Evolutionary conservation across 2,329 filamentous ascomycete genomes (phyloP), one percentile per base, ranked within the genome.

Genomic region (Arthrobotrys sphaeroides): DNA sequence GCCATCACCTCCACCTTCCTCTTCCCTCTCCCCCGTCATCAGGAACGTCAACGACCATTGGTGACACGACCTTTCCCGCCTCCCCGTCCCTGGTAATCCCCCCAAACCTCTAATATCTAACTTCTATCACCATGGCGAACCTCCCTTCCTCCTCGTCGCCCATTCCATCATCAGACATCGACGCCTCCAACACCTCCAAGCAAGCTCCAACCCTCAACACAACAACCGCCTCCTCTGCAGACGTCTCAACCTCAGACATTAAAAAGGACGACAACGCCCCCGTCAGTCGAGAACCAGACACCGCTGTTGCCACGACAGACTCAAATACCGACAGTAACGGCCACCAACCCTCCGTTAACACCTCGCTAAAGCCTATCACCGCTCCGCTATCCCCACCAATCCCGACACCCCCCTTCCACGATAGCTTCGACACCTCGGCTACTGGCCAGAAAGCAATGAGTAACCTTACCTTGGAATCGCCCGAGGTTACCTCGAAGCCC

Each of bases 351-450:
- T 61, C 67, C 13, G 36, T 40, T 5, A n/a, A n/a, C 36, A 55
- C 51, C 28, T 31, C 31, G 9, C 45, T 66, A 73, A 79, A 79
- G 69, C 77, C 74, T 59, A 78, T 80, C 69, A 79, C 78, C 64
- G 79, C 78, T 28, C 79, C 79, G 65, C 73, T 78, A 69, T 80
- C 79, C 49, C 78, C 78, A 64, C 77, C 75, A 40, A 79, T 79
- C 49, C 79, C 79, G 61, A 77, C 77, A 38, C 77, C 77, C 67
- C 79, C 78, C 51, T 79, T 81, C 68, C 78, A 79, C 57, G 76
- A 80, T 65, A 81, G 81, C 80, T 81, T 81, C 18, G 82, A 80
- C 64, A 77, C 73, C 57, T 68, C 78, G 26, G 72, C 38, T 22
- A 49, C 53, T 9, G 72, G 49, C 5, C 72, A 69, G 60, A 77